These are phyloP conservation scores for Gonapodya sp. DNA, from an alignment of 192 early-diverging fungal species.

Conservation along the genomic window DNA sequence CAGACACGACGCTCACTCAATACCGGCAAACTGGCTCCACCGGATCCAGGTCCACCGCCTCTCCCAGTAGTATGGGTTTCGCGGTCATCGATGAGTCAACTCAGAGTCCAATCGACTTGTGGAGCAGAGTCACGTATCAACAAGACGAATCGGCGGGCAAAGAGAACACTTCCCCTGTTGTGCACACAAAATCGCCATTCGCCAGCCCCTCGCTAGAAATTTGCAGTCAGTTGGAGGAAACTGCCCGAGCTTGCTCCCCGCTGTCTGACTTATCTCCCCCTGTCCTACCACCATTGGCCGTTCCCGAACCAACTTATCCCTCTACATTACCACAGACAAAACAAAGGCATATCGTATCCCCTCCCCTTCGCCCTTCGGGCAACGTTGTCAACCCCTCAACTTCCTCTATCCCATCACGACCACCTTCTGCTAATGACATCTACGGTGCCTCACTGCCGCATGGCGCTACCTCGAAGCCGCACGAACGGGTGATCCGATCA, in stretches of 20 bases:
- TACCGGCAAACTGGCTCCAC: not conserved
- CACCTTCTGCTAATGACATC: not conserved
- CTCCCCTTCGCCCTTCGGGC: not conserved
- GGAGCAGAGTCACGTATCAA: conserved; percentile 3
- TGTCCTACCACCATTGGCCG: too few relatives aligned
- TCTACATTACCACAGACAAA: too few relatives aligned
- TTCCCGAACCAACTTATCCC: too few relatives aligned
- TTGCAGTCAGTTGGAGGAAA: not conserved
- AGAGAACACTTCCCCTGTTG: not conserved
- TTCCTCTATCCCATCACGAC: not conserved
- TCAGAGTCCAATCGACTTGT: not conserved
- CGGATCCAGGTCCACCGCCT: not conserved
- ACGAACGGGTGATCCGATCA: not conserved
- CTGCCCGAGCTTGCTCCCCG: not conserved
- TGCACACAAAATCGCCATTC: not conserved
- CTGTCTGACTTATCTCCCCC: too few relatives aligned
- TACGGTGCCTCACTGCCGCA: not conserved
- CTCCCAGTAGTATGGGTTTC: not conserved
- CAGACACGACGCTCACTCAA: not conserved
- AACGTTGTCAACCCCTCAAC: not conserved
- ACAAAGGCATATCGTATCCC: not conserved
- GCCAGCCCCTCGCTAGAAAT: not conserved
- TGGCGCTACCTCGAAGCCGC: not conserved
- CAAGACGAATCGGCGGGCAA: not conserved
- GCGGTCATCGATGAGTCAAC: not conserved